Base-by-base conservation (phyloP, 208 protist species). In the Borovskyia barvae region DNA sequence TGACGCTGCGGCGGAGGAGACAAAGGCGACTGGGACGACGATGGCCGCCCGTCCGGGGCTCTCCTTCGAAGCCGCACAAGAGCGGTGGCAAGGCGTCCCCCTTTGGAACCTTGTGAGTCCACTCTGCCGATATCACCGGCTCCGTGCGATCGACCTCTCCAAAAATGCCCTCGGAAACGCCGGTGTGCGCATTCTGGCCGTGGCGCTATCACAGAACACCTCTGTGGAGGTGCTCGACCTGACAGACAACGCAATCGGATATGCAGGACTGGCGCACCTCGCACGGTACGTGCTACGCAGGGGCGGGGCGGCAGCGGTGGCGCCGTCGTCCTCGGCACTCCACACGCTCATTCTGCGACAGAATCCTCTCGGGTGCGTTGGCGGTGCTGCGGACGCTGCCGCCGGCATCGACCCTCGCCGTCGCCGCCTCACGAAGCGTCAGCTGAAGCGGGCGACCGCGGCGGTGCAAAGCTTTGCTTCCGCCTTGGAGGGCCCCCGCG, bases 181-280 rank as follows among this genome's bases (percentile, higher is more conserved):
- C 17, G 90, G 90, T 4, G 80, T 86, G 5, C 77, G 75, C 29
- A 93, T 96, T 75, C 42, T 96, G 19, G 87, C 87, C 36, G 77
- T 80, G 19, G 85, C 87, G 7, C 66, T 96, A 26, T 48, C 72
- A 22, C 56, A 63, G 37, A 96, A 96, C 56, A 65, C 65, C 33
- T 88, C 82, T 5, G 35, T 96, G 47, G 61, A 77, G 37, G 68
- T 89, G 35, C 57, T 96, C 11, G 82, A 96, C 54, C 66, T 95
- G 15, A 86, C 79, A 2, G 89, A 87, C 37, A 92, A 92, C 61
- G 52, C 57, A 20, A 90, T 96, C 43, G 82, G 79, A 28, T 84
- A 74, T 40, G 57, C 51, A 29, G 90, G 90, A 2, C 72, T 96
- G 36, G 69, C 75, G 43, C 75, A 85, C 53, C 73, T 96, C 33